Conservation (phyloP, 192 early-diverging fungal genomes). For the Podochytrium sp. region DNA sequence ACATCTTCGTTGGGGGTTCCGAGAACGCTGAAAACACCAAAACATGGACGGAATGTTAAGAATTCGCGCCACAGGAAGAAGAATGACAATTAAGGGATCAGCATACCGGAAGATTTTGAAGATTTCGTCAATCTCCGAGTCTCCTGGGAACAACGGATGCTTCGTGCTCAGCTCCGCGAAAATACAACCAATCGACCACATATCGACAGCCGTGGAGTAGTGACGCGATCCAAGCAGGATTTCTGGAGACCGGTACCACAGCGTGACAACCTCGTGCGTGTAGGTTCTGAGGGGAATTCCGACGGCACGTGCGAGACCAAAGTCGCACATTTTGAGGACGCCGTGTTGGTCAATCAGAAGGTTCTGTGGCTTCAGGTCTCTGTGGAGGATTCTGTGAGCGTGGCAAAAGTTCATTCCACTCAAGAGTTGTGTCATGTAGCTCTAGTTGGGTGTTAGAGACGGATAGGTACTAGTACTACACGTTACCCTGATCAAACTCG, state of each 20-base stretch:
- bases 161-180: constrained; percentile 91
- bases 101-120: constrained; percentile 82
- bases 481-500: constrained; percentile 65
- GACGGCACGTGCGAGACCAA: constrained; percentile 93
- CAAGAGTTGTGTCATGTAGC: constrained; percentile 89
- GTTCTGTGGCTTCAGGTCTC: constrained; percentile 99
- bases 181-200: constrained; percentile 98
- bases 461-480: neutral
- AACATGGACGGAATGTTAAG: neutral
- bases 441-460: constrained; percentile 50
- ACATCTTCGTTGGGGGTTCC: constrained; percentile 80
- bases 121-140: constrained; percentile 92
- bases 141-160: constrained; percentile 84
- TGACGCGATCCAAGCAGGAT: constrained; percentile 88
- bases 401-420: constrained; percentile 91
- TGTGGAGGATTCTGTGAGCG: constrained; percentile 88
- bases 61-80: neutral
- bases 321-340: constrained; percentile 92
- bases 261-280: constrained; percentile 86
- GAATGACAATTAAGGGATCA: neutral
- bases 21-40: constrained; percentile 47
- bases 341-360: constrained; percentile 87
- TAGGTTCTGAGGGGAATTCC: constrained; percentile 89
- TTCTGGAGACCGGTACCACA: constrained; percentile 96
- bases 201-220: constrained; percentile 94